These are phyloP conservation scores for Aspergillus carbonarius DNA, from an alignment of 2,329 filamentous ascomycete species.

Conservation along the genomic window DNA sequence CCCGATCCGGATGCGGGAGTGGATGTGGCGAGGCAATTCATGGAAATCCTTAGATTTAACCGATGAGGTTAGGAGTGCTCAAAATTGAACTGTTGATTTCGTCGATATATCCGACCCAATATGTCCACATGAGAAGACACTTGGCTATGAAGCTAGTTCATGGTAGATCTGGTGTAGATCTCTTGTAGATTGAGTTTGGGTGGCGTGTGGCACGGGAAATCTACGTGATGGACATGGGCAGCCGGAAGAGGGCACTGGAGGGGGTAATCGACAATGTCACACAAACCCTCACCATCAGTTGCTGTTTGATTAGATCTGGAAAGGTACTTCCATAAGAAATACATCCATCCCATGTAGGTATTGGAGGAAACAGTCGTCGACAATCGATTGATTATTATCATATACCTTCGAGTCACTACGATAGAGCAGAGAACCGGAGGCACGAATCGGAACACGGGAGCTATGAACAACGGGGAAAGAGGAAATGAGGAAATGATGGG, in stretches of 20 bases:
- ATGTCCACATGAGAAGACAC: neutral
- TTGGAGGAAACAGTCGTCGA: neutral
- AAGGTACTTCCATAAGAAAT: neutral
- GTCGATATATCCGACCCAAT: neutral
- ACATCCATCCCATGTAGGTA: neutral
- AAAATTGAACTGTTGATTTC: neutral
- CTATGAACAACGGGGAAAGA: conserved; percentile 1
- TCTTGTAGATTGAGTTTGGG: neutral
- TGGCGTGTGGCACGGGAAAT: neutral
- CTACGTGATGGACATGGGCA: neutral
- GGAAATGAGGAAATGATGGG: neutral
- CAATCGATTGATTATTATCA: neutral
- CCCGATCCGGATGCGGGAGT: conserved; percentile 36
- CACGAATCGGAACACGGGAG: conserved; percentile 4
- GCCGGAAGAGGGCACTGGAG: neutral
- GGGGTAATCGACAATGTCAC: neutral
- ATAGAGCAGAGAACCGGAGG: conserved; percentile 8
- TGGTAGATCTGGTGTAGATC: neutral
- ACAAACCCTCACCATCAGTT: neutral
- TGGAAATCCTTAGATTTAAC: conserved; percentile 47
- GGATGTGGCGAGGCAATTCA: conserved; percentile 46
- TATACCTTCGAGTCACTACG: conserved; percentile 12
- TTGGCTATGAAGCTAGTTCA: neutral
- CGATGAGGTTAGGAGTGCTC: conserved; percentile 23
- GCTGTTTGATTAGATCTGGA: neutral